These are phyloP conservation scores for Fusarium acutatum DNA, from an alignment of 2,329 filamentous ascomycete species.

Conservation along the genomic window DNA sequence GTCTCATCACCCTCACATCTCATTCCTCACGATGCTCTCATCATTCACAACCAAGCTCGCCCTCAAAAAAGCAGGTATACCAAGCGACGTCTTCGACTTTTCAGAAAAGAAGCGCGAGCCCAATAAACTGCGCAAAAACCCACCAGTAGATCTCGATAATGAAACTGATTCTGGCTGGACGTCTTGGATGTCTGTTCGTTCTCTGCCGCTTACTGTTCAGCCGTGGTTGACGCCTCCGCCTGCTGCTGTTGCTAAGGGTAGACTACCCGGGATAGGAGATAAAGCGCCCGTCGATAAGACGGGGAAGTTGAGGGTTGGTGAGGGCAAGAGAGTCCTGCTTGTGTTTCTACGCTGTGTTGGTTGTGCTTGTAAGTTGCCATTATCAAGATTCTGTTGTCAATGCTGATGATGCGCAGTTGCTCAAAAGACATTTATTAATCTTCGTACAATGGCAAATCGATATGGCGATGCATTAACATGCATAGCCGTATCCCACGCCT, in stretches of 20 bases:
- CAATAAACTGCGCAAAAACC: constrained; percentile 46
- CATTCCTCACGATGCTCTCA: constrained; percentile 57
- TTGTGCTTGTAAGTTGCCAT: constrained; percentile 59
- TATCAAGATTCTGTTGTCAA: neutral
- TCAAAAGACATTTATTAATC: constrained; percentile 64
- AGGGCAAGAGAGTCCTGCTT: constrained; percentile 56
- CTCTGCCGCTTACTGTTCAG: constrained; percentile 61
- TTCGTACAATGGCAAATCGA: constrained; percentile 63
- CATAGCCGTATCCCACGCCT: constrained; percentile 68
- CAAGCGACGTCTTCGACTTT: constrained; percentile 58
- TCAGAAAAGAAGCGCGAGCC: constrained; percentile 40
- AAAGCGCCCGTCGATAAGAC: constrained; percentile 58
- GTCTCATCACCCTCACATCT: constrained; percentile 11
- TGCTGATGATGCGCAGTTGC: constrained; percentile 51
- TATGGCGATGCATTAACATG: constrained; percentile 59
- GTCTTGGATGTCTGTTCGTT: constrained; percentile 60
- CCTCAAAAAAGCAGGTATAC: constrained; percentile 64
- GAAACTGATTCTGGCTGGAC: constrained; percentile 48
- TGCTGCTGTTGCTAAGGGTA: constrained; percentile 56
- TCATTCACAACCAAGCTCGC: constrained; percentile 66
- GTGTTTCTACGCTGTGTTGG: constrained; percentile 65
- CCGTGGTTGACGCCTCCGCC: constrained; percentile 63
- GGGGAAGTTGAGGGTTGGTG: constrained; percentile 53
- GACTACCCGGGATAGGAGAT: constrained; percentile 58
- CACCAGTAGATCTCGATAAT: constrained; percentile 41